A percentile compares a stretch with the other conserved stretches of the same genome.
Conservation (phyloP, 208 protist genomes). For the Strigomonas culicis region DNA sequence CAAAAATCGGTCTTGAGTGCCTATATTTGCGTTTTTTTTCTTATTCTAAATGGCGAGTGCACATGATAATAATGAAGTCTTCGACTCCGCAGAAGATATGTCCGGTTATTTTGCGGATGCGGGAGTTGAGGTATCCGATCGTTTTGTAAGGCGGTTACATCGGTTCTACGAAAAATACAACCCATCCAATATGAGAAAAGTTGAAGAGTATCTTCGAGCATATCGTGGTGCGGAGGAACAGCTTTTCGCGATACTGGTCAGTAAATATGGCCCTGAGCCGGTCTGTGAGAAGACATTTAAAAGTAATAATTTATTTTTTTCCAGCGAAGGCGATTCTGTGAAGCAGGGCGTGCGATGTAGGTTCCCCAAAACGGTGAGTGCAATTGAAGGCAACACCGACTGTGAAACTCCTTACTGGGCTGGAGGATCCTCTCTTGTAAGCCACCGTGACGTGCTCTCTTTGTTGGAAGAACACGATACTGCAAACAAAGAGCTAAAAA, state of each 20-base stretch:
- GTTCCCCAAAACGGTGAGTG: constrained; percentile 55
- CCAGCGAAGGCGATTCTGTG: constrained; percentile 46
- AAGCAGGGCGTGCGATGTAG: constrained; percentile 47
- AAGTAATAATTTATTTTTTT: constrained; percentile 33
- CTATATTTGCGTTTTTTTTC: no score
- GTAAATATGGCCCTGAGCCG: constrained; percentile 72
- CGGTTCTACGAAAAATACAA: constrained; percentile 78
- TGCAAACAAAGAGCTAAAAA: constrained; percentile 57
- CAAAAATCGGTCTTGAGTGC: no score
- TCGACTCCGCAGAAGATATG: no score
- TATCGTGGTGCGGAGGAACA: constrained; percentile 63
- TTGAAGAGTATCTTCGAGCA: constrained; percentile 42
- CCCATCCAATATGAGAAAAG: constrained; percentile 49
- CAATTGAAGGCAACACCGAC: constrained; percentile 67
- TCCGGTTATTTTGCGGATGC: no score
- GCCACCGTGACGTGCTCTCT: constrained; percentile 49
- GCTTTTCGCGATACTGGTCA: constrained; percentile 64
- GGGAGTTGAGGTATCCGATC: no score
- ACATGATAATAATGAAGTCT: no score
- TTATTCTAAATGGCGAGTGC: no score
- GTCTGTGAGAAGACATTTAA: not conserved
- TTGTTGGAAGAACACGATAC: constrained; percentile 54
- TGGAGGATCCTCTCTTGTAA: constrained; percentile 37
- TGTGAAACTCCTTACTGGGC: constrained; percentile 80
- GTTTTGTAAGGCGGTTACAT: constrained; percentile 48